A percentile compares a stretch with the other conserved stretches of the same genome.
phyloP scores from a whole-genome alignment of 2,329 filamentous ascomycete species.

The Colletotrichum australisinense region DNA sequence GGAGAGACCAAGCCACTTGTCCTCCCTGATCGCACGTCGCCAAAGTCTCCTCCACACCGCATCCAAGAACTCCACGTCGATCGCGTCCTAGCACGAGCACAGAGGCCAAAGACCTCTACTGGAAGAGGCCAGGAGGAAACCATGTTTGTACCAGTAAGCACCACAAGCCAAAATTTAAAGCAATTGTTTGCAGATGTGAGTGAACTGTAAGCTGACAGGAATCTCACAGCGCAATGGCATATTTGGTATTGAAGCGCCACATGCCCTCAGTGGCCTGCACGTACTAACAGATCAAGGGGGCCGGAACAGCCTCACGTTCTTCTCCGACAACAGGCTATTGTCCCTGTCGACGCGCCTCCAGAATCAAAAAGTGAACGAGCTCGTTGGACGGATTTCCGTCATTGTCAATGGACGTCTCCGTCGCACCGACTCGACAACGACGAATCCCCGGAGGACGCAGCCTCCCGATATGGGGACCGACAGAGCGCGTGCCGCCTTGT shows the following conservation, averaged over 20 bases:
- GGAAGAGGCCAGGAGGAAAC: constrained; percentile 32
- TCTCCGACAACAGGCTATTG: constrained; percentile 44
- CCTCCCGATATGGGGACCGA: constrained; percentile 12
- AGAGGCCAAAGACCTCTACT: constrained; percentile 9
- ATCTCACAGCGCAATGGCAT: constrained; percentile 43
- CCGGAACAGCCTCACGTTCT: constrained; percentile 43
- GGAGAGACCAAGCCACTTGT: not conserved
- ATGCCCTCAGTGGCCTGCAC: not conserved
- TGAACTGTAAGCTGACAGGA: not conserved
- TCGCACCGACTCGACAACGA: constrained; percentile 13
- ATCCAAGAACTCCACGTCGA: constrained; percentile 43
- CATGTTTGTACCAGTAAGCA: constrained; percentile 41
- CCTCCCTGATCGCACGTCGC: not conserved
- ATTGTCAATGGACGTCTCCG: constrained; percentile 38
- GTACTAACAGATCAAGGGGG: constrained; percentile 36
- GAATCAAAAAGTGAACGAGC: constrained; percentile 44
- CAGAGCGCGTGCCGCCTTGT: constrained; percentile 14
- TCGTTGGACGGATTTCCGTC: constrained; percentile 42
- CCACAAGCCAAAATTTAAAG: not conserved
- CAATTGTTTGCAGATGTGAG: not conserved
- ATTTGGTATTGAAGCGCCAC: constrained; percentile 37
- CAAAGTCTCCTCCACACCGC: not conserved
- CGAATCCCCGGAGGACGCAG: not conserved
- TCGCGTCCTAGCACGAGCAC: constrained; percentile 39
- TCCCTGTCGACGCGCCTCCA: constrained; percentile 42